A percentile compares a stretch with the other conserved stretches of the same genome.
Evolutionary conservation across 192 early-diverging fungal species (phyloP).

Genomic region (Backusella australiensis): DNA sequence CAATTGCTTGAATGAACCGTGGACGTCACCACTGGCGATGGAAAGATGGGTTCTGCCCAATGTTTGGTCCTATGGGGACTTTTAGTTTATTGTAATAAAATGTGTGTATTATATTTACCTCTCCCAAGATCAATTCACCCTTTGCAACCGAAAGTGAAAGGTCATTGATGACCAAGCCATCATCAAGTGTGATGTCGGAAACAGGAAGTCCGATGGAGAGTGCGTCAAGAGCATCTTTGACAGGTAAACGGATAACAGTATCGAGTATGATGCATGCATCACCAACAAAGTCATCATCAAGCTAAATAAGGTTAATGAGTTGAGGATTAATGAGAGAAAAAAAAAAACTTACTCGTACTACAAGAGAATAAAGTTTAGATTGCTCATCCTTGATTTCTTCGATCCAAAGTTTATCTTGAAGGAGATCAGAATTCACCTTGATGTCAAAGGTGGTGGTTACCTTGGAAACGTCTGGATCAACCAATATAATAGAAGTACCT

Average conservation of each 20-base stretch:
- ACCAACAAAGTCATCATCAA: background rate
- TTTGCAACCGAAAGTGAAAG: background rate
- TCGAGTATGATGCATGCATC: background rate
- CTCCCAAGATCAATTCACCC: background rate
- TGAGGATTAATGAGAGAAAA: background rate
- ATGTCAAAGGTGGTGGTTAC: background rate
- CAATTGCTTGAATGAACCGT: background rate
- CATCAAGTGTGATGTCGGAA: background rate
- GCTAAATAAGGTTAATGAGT: background rate
- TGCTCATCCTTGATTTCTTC: background rate
- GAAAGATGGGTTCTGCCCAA: background rate
- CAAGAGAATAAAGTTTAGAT: background rate
- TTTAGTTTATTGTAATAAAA: background rate
- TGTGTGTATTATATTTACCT: background rate
- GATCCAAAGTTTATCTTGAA: background rate
- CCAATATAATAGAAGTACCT: background rate
- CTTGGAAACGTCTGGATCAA: background rate
- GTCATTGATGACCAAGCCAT: background rate
- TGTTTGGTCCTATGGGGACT: background rate
- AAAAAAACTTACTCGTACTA: background rate
- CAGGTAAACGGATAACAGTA: background rate
- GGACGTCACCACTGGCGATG: background rate
- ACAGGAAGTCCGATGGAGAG: background rate
- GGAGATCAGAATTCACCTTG: background rate
- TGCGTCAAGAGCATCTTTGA: background rate